Evolutionary conservation across 768 basidiomycete species (phyloP).

Genomic region (Kwoniella heveanensis): DNA sequence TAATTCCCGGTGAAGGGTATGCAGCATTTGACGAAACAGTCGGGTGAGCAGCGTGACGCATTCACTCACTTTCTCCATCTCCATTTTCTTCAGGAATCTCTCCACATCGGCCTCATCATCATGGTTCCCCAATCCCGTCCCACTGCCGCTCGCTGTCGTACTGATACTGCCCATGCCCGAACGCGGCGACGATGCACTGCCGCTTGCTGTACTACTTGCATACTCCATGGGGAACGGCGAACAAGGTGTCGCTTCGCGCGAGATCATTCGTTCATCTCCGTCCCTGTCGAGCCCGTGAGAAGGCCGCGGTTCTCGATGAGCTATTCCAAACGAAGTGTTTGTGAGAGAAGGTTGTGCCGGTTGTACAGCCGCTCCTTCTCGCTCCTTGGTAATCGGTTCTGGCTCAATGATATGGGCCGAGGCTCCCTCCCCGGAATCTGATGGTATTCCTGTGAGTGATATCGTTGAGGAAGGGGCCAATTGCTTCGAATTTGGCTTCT

Average conservation of each 20-base stretch:
- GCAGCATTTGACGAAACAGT: too few relatives aligned
- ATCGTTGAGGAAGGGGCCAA: neutral
- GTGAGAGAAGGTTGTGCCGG: too few relatives aligned
- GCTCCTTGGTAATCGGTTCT: too few relatives aligned
- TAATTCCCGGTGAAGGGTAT: too few relatives aligned
- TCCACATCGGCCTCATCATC: slow-evolving; percentile 36
- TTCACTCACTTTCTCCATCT: slow-evolving; percentile 51
- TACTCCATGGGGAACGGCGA: slow-evolving; percentile 14
- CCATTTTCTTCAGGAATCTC: slow-evolving; percentile 43
- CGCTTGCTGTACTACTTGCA: slow-evolving; percentile 9
- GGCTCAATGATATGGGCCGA: too few relatives aligned
- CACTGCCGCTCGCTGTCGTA: slow-evolving; percentile 18
- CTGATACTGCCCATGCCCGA: slow-evolving; percentile 19
- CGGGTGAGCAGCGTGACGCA: too few relatives aligned
- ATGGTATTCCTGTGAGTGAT: neutral
- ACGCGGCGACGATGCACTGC: slow-evolving; percentile 10
- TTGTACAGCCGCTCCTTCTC: too few relatives aligned
- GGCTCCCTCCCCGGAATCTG: neutral
- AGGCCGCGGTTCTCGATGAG: neutral
- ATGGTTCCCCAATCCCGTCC: neutral
- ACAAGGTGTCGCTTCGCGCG: slow-evolving; percentile 33
- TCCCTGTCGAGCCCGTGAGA: neutral
- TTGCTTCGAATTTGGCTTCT: neutral
- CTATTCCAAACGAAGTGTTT: neutral
- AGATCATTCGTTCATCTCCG: slow-evolving; percentile 14